Evolutionary conservation across 345 rosid species (phyloP).

Genomic region (Eutrema yunnanense): DNA sequence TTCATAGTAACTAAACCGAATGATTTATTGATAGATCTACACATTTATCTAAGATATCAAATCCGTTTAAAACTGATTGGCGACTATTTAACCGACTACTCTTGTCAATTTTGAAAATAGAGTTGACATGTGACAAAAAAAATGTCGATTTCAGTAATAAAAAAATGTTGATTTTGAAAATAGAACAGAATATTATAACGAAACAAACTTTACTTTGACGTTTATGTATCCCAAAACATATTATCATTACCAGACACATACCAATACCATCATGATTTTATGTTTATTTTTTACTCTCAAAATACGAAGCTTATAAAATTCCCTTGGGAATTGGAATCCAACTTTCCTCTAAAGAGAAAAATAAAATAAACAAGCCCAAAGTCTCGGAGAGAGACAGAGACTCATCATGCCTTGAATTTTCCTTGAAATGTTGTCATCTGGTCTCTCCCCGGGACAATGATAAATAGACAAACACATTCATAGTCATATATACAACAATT

Average conservation of each 20-base stretch:
- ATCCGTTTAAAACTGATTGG: neutral
- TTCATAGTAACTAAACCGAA: neutral
- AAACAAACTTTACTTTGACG: constrained; percentile 20
- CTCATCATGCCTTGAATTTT: neutral
- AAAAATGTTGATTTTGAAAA: neutral
- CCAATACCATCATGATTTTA: constrained; percentile 18
- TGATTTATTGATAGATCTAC: neutral
- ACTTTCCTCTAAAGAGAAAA: neutral
- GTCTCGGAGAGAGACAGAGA: constrained; percentile 15
- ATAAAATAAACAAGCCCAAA: constrained; percentile 8
- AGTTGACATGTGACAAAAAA: neutral
- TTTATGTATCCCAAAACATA: constrained; percentile 14
- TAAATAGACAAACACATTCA: constrained; percentile 16
- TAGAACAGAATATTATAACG: neutral
- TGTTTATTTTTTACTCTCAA: neutral
- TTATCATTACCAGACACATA: constrained; percentile 23
- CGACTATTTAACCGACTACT: neutral
- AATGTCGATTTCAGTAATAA: neutral
- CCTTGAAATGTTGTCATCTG: neutral
- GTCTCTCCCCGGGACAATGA: constrained; percentile 12
- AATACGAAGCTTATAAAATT: neutral
- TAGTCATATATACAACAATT: constrained; percentile 21
- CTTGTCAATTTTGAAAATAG: neutral
- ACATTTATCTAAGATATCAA: neutral
- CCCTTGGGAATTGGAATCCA: neutral